Base-by-base conservation (phyloP, 2,329 filamentous ascomycete species). In the Trichoderma arundinaceum region DNA sequence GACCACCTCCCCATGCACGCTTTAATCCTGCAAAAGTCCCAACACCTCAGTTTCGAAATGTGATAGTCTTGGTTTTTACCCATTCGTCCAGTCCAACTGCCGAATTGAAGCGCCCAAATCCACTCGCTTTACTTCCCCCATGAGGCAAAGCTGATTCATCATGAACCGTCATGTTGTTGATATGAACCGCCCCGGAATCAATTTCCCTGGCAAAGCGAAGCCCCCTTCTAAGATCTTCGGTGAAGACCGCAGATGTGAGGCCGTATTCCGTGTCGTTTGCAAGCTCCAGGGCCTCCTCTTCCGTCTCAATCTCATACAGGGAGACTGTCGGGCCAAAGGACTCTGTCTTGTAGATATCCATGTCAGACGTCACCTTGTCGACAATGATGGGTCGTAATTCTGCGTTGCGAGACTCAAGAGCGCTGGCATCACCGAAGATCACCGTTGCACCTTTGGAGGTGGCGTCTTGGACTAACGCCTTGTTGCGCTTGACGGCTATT, bases 191-290 rank as follows among this genome's bases (percentile, higher is more conserved):
- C 7, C 88, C 92, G 32, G 84, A 83, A 74, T 94, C 88, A 66
- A 91, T 86, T 67, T 82, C 80, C 69, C 79, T 82, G 5, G 88
- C 88, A n/a, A 91, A 76, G 5, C 84, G 79, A 68, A 91, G 74
- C 0, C 83, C 89, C 48, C 81, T 79, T 57, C 82, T 77, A 60
- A 94, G 77, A 73, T 92, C 87, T 69, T 84, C 80, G 0, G 91
- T 93, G 75, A 92, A 96, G 1, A 96, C 85, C 0, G 91, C 84
- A 3, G 87, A 84, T 2, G 83, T 81, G 9, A 96, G 82, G 3
- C 92, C 92, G 73, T 93, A 95, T 57, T 92, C 90, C 1, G 90
- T 92, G 71, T 94, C 90, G 73, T 96, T 96, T 13, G 92, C 91
- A 17, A 94, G 79, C 35, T 82, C 79, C 28, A 95, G 77, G 0